Evolutionary conservation across 2,329 filamentous ascomycete species (phyloP), one percentile per base, ranked within the genome.

Genomic region (Macrophomina tecta): DNA sequence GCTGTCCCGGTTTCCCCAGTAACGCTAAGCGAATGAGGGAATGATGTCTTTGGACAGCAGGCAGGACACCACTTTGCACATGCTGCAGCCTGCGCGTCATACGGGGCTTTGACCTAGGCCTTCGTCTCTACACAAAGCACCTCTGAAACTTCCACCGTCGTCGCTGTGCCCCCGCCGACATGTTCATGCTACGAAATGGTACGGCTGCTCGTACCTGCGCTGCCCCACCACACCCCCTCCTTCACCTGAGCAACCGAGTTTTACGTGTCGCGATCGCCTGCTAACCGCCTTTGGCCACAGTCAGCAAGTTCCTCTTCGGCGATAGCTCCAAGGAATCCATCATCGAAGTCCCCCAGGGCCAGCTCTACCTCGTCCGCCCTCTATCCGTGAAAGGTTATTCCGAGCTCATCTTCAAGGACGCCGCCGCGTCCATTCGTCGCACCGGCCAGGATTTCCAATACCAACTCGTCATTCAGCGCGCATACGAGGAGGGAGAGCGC

Each of bases 351-450:
- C 89, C 94, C 16, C 93, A 98, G 80, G 95, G 95, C 76, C 94
- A 98, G 80, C 92, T 99, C 52, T 99, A 97, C 80, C 90, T 99
- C 72, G 95, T 99, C 73, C 92, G 95, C 73, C 95, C 95, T 11
- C 87, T 93, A 60, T 98, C 94, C 7, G 93, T 94, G 67, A 99
- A 99, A 80, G 95, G 95, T 71, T 98, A 97, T 79, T 97, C 94
- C 1, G 95, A 99, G 80, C 93, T 98, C 77, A 97, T 99, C 80
- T 99, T 97, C 86, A 97, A 95, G 80, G 95, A 99, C 88, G 91
- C 93, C 46, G 91, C 93, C 55, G 93, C 94, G 64, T 93, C 91
- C 70, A 96, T 99, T 75, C 91, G 96, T 70, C 89, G 92, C 70
- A 98, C 95, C 16, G 94, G 92, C 23, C 94, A 97, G 78, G 93